Evolutionary conservation across 2,329 filamentous ascomycete species (phyloP).

Genomic region (Venturia nashicola): DNA sequence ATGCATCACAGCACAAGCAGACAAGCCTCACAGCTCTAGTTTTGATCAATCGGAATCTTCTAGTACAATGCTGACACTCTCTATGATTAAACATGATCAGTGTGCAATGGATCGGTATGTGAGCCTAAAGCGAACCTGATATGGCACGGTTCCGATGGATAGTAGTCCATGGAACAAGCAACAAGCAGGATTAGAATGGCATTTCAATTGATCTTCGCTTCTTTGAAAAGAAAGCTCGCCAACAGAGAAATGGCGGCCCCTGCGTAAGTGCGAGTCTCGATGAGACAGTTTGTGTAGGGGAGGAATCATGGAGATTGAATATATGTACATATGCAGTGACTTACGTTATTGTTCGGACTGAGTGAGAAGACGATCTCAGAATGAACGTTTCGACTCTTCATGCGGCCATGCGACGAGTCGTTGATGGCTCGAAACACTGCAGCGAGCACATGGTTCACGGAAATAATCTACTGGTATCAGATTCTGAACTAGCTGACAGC

Average conservation of each 20-base stretch:
- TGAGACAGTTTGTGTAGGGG: neutral
- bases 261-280: conserved; percentile 3
- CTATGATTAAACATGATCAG: neutral
- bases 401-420: conserved; percentile 44
- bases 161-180: conserved; percentile 3
- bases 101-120: conserved; percentile 1
- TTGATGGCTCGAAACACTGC: conserved; percentile 69
- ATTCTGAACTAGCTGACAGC: neutral
- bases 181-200: conserved; percentile 10
- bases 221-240: conserved; percentile 6
- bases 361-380: conserved; percentile 76
- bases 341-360: conserved; percentile 70
- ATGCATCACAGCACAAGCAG: neutral
- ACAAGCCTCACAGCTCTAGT: neutral
- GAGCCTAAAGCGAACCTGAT: conserved; percentile 10
- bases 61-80: neutral
- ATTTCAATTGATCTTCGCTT: conserved; percentile 8
- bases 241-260: conserved; percentile 7
- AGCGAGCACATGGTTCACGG: conserved; percentile 58
- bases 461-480: conserved; percentile 42
- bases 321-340: conserved; percentile 14
- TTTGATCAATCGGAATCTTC: neutral
- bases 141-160: neutral
- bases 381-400: conserved; percentile 77
- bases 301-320: neutral